phyloP scores from a whole-genome alignment of 2,329 filamentous ascomycete genomes.

The Fusarium ramigenum region DNA sequence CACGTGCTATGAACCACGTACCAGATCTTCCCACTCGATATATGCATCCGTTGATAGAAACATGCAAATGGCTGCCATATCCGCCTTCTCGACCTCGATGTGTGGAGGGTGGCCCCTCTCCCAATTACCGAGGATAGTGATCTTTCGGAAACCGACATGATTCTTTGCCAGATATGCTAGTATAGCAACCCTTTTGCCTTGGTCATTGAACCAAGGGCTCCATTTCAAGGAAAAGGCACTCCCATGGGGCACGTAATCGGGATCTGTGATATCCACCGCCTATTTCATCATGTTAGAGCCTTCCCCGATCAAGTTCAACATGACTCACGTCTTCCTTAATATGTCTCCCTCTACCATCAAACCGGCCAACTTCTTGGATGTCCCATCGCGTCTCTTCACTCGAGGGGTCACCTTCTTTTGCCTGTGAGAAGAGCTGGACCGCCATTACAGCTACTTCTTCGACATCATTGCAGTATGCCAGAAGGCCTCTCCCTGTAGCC shows the following conservation, averaged over 20 bases:
- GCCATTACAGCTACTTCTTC: conserved; percentile 61
- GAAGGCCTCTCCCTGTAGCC: conserved; percentile 52
- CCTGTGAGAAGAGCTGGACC: conserved; percentile 52
- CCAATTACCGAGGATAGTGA: conserved; percentile 54
- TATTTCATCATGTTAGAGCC: conserved; percentile 29
- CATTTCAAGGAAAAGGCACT: conserved; percentile 63
- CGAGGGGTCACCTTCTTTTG: conserved; percentile 26
- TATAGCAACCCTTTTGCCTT: conserved; percentile 51
- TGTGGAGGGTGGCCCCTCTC: conserved; percentile 47
- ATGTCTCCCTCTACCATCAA: conserved; percentile 59
- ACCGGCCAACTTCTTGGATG: conserved; percentile 61
- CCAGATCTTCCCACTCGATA: conserved; percentile 64
- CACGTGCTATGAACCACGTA: conserved; percentile 38
- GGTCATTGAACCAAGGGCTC: conserved; percentile 60
- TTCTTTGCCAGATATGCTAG: conserved; percentile 62
- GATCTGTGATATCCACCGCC: conserved; percentile 51
- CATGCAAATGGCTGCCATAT: conserved; percentile 60
- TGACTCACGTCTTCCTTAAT: conserved; percentile 42
- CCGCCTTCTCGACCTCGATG: conserved; percentile 52
- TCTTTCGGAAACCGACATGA: conserved; percentile 64
- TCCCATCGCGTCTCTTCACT: conserved; percentile 55
- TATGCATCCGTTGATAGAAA: conserved; percentile 63
- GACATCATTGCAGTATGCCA: conserved; percentile 63
- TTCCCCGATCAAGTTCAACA: background rate
- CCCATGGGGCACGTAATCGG: conserved; percentile 58